Evolutionary conservation across 495 filamentous ascomycete species (phyloP).

Genomic region (Xylaria scruposa): DNA sequence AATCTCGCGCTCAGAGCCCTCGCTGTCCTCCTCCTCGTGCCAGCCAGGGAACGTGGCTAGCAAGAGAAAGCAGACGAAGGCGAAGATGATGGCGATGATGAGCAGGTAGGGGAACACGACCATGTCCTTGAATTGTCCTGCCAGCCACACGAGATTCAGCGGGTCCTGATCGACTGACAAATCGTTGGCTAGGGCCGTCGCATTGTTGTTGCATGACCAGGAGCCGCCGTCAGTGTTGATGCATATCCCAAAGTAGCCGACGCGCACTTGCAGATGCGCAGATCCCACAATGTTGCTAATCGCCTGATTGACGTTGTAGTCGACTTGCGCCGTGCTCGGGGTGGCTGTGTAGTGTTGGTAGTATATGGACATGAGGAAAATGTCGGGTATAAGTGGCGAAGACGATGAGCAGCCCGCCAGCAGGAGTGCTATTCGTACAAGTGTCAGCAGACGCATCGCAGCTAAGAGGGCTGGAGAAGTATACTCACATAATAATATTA

Average conservation of each 20-base stretch:
- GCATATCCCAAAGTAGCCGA: constrained; percentile 70
- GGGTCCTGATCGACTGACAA: constrained; percentile 75
- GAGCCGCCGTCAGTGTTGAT: constrained; percentile 73
- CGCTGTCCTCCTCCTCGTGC: constrained; percentile 71
- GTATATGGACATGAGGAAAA: constrained; percentile 81
- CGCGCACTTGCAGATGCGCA: constrained; percentile 70
- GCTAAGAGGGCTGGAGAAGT: constrained; percentile 6
- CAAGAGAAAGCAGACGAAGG: constrained; percentile 75
- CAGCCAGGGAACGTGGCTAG: constrained; percentile 83
- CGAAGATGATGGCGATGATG: constrained; percentile 83
- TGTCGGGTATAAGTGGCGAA: constrained; percentile 75
- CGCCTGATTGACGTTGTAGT: constrained; percentile 79
- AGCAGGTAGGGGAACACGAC: constrained; percentile 83
- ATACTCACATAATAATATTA: constrained; percentile 90
- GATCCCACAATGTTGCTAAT: constrained; percentile 75
- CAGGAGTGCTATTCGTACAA: constrained; percentile 65
- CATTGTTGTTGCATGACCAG: constrained; percentile 80
- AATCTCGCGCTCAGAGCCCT: constrained; percentile 70
- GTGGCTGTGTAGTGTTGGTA: constrained; percentile 69
- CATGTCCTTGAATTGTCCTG: constrained; percentile 78
- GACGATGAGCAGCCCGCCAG: constrained; percentile 81
- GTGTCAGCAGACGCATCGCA: constrained; percentile 9
- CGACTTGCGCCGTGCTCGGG: constrained; percentile 79
- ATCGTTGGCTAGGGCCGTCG: constrained; percentile 72
- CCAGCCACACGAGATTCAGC: constrained; percentile 81